Conservation (phyloP, 495 filamentous ascomycete genomes). For the Tuber aestivum region DNA sequence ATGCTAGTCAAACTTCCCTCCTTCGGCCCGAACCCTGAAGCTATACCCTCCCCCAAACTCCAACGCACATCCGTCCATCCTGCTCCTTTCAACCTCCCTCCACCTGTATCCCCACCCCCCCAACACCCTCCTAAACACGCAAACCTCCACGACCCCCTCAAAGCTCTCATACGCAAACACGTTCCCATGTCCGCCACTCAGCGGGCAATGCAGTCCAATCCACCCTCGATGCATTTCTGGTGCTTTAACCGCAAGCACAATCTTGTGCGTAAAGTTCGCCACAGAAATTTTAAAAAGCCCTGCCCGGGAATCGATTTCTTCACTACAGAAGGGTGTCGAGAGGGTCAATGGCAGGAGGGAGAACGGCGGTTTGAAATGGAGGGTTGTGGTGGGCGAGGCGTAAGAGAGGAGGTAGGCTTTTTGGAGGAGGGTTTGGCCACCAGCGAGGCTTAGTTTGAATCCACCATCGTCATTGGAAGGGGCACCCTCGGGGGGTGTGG, state of each 20-base stretch:
- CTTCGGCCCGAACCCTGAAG: constrained; percentile 12
- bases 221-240: constrained; percentile 43
- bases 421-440: constrained; percentile 47
- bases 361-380: constrained; percentile 24
- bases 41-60: constrained; percentile 49
- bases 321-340: constrained; percentile 42
- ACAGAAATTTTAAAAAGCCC: constrained; percentile 40
- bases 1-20: not conserved
- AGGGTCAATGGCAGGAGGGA: constrained; percentile 29
- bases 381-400: constrained; percentile 21
- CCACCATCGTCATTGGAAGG: constrained; percentile 4
- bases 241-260: constrained; percentile 43
- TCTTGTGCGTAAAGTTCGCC: constrained; percentile 39
- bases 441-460: constrained; percentile 41
- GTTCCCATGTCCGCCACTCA: constrained; percentile 45
- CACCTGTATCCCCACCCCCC: constrained; percentile 38
- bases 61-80: constrained; percentile 45
- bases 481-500: constrained; percentile 32
- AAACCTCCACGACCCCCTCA: constrained; percentile 43
- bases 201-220: constrained; percentile 45
- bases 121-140: constrained; percentile 42
- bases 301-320: constrained; percentile 41
- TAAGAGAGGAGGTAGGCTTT: constrained; percentile 48
- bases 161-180: constrained; percentile 47
- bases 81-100: constrained; percentile 41